Evolutionary conservation across 2,329 filamentous ascomycete genomes (phyloP).

Genomic region (Conoideocrella luteorostrata): DNA sequence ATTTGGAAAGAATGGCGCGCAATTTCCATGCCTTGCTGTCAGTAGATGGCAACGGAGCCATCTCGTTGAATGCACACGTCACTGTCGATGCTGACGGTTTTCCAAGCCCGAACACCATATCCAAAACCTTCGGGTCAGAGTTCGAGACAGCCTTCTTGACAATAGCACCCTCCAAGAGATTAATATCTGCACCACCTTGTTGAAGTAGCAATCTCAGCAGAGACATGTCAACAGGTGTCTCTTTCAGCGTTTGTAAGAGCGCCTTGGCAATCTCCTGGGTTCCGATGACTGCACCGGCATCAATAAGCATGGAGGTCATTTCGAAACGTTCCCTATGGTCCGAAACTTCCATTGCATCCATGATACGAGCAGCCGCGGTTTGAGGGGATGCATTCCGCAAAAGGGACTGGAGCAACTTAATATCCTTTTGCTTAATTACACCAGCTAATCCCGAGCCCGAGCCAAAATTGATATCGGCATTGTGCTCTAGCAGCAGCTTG

Average conservation of each 20-base stretch:
- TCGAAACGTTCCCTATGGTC: constrained; percentile 37
- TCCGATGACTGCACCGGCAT: constrained; percentile 37
- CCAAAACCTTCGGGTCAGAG: constrained; percentile 41
- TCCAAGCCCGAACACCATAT: constrained; percentile 39
- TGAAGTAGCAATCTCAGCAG: constrained; percentile 43
- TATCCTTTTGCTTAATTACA: constrained; percentile 42
- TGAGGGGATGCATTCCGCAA: constrained; percentile 40
- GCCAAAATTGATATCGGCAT: constrained; percentile 49
- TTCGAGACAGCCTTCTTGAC: constrained; percentile 35
- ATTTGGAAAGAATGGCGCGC: constrained; percentile 37
- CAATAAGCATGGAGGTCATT: constrained; percentile 41
- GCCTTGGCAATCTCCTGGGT: constrained; percentile 36
- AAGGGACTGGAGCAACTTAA: constrained; percentile 37
- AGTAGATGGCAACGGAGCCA: constrained; percentile 37
- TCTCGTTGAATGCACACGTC: constrained; percentile 33
- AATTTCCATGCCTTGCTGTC: constrained; percentile 44
- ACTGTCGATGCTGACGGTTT: constrained; percentile 38
- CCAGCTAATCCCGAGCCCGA: constrained; percentile 42
- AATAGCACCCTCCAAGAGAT: constrained; percentile 38
- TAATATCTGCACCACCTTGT: constrained; percentile 47
- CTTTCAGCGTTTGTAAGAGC: constrained; percentile 34
- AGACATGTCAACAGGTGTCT: constrained; percentile 42
- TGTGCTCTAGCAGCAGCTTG: constrained; percentile 42
- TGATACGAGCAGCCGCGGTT: constrained; percentile 41
- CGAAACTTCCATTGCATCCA: constrained; percentile 38